A percentile compares a stretch with the other conserved stretches of the same genome.
Evolutionary conservation across 495 filamentous ascomycete genomes (phyloP).

Genomic region (Tricharina praecox): DNA sequence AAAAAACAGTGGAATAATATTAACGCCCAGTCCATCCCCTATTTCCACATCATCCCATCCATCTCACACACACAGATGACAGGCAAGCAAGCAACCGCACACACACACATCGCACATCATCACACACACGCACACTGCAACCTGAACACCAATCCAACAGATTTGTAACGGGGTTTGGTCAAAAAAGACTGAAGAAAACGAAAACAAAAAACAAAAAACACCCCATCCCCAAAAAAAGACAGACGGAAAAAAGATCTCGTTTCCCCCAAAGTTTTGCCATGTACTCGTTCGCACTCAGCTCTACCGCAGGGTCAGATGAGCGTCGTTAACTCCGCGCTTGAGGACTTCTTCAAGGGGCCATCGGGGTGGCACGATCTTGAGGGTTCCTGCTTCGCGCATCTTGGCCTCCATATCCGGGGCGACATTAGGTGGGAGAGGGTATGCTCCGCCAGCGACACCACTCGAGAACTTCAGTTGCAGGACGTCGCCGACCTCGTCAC

Average conservation of each 20-base stretch:
- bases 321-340: slow-evolving; percentile 59
- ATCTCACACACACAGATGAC: background rate
- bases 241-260: background rate
- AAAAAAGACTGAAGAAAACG: background rate
- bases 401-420: slow-evolving; percentile 54
- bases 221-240: background rate
- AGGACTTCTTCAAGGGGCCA: slow-evolving; percentile 74
- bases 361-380: slow-evolving; percentile 47
- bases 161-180: background rate
- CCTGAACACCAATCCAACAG: background rate
- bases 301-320: slow-evolving; percentile 52
- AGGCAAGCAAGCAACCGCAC: background rate
- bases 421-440: slow-evolving; percentile 52
- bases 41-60: too few relatives aligned
- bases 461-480: slow-evolving; percentile 92
- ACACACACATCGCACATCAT: background rate
- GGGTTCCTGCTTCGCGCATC: slow-evolving; percentile 42
- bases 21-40: too few relatives aligned
- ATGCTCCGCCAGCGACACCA: slow-evolving; percentile 73
- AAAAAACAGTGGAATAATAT: too few relatives aligned
- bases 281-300: too few relatives aligned
- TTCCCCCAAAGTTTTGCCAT: slow-evolving; percentile 7
- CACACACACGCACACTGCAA: background rate
- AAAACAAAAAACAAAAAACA: background rate
- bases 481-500: slow-evolving; percentile 80